Percentiles rank a stretch among this genome's conserved stretches.
These are phyloP conservation scores for Cladophialophora chaetospira DNA, from an alignment of 2,329 filamentous ascomycete genomes.

Conservation along the genomic window DNA sequence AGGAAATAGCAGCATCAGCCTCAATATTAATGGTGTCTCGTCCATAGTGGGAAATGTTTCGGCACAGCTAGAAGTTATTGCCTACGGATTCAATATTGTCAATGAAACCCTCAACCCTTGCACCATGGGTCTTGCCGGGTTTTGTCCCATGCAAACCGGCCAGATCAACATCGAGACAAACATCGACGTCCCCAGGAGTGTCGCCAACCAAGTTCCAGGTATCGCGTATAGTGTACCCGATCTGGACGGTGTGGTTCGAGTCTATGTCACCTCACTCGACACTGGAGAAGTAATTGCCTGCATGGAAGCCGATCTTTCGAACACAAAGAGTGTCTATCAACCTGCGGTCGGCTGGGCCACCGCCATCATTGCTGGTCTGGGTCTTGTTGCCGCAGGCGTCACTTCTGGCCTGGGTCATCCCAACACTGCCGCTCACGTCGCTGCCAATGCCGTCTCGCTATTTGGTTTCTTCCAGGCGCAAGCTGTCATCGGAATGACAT, in stretches of 20 bases:
- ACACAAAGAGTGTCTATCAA: slow-evolving; percentile 89
- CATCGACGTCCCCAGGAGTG: slow-evolving; percentile 58
- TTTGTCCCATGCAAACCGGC: slow-evolving; percentile 89
- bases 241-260: slow-evolving; percentile 79
- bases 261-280: slow-evolving; percentile 74
- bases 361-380: slow-evolving; percentile 82
- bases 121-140: slow-evolving; percentile 65
- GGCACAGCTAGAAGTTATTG: slow-evolving; percentile 74
- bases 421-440: slow-evolving; percentile 92
- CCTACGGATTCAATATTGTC: slow-evolving; percentile 78
- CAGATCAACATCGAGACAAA: slow-evolving; percentile 77
- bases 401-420: slow-evolving; percentile 89
- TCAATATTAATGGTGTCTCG: slow-evolving; percentile 79
- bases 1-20: slow-evolving; percentile 68
- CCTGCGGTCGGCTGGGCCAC: slow-evolving; percentile 86
- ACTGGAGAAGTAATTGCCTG: slow-evolving; percentile 72
- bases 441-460: slow-evolving; percentile 88
- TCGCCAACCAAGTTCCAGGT: slow-evolving; percentile 69
- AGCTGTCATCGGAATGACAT: slow-evolving; percentile 83
- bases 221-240: slow-evolving; percentile 91
- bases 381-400: slow-evolving; percentile 80
- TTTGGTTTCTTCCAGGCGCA: slow-evolving; percentile 95
- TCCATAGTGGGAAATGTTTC: slow-evolving; percentile 79
- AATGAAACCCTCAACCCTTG: slow-evolving; percentile 74
- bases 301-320: slow-evolving; percentile 83